These are phyloP conservation scores for Metarhizium sp. DNA, from an alignment of 2,329 filamentous ascomycete species.

Conservation along the genomic window DNA sequence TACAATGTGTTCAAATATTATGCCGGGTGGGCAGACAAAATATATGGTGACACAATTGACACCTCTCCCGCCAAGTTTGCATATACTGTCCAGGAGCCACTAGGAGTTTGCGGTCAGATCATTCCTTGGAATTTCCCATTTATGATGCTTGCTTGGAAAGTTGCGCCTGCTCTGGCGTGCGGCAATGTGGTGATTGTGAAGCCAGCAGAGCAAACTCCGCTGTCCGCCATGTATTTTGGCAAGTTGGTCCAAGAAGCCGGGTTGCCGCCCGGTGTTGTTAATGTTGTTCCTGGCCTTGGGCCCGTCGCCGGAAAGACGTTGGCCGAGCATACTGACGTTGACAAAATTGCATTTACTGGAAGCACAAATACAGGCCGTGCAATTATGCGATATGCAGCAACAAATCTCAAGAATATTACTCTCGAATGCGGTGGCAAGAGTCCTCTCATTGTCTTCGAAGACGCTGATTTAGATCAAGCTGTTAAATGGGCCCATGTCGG, in stretches of 20 bases:
- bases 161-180: conserved; percentile 61
- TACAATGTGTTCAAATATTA: conserved; percentile 56
- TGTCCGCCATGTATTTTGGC: conserved; percentile 56
- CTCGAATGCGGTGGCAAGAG: conserved; percentile 60
- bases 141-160: conserved; percentile 51
- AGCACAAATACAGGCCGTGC: conserved; percentile 62
- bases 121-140: conserved; percentile 67
- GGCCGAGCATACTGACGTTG: conserved; percentile 56
- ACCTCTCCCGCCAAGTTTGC: conserved; percentile 60
- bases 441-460: conserved; percentile 53
- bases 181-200: conserved; percentile 58
- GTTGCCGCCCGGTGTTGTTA: conserved; percentile 70
- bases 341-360: conserved; percentile 74
- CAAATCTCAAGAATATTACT: conserved; percentile 52
- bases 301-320: conserved; percentile 33
- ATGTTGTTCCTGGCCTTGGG: conserved; percentile 25
- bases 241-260: conserved; percentile 62
- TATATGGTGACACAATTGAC: conserved; percentile 66
- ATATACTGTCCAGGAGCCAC: conserved; percentile 64
- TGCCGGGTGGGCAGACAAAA: conserved; percentile 70
- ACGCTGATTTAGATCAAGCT: conserved; percentile 57
- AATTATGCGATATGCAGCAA: conserved; percentile 65
- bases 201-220: conserved; percentile 57
- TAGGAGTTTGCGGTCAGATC: conserved; percentile 69
- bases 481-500: conserved; percentile 48